A percentile compares a stretch with the other conserved stretches of the same genome.
These are phyloP conservation scores for Sequoiadendron giganteum DNA, from an alignment of 75 land plant species.

Conservation along the genomic window DNA sequence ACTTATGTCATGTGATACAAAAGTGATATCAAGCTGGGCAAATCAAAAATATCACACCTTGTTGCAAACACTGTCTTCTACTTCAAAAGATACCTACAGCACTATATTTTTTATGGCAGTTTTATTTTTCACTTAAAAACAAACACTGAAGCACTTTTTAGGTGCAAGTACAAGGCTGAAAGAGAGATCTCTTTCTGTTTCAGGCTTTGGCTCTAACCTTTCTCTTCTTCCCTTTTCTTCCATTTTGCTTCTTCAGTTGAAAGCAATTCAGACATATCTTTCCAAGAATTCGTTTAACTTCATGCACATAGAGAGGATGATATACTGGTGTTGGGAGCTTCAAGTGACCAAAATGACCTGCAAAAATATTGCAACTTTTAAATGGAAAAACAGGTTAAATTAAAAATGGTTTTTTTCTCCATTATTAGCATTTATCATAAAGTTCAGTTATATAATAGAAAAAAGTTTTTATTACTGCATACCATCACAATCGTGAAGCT, in stretches of 20 bases:
- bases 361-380: conserved; percentile 14
- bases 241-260: conserved; percentile 59
- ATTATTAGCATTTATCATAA: background rate
- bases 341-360: conserved; percentile 94
- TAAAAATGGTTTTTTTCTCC: background rate
- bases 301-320: conserved; percentile 69
- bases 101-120: background rate
- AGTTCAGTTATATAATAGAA: background rate
- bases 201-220: background rate
- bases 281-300: conserved; percentile 48
- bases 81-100: background rate
- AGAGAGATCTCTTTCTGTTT: background rate
- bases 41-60: background rate
- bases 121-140: no score
- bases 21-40: background rate
- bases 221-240: conserved; percentile 14
- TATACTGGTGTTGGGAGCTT: conserved; percentile 70
- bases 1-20: background rate
- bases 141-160: background rate
- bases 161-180: background rate
- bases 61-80: background rate
- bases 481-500: conserved; percentile 80
- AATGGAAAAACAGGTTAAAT: background rate
- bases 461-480: background rate
- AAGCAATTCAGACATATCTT: conserved; percentile 72